A percentile compares a stretch with the other conserved stretches of the same genome.
Evolutionary conservation across 2,329 filamentous ascomycete genomes (phyloP).

Genomic region (Xylariaceae sp.): DNA sequence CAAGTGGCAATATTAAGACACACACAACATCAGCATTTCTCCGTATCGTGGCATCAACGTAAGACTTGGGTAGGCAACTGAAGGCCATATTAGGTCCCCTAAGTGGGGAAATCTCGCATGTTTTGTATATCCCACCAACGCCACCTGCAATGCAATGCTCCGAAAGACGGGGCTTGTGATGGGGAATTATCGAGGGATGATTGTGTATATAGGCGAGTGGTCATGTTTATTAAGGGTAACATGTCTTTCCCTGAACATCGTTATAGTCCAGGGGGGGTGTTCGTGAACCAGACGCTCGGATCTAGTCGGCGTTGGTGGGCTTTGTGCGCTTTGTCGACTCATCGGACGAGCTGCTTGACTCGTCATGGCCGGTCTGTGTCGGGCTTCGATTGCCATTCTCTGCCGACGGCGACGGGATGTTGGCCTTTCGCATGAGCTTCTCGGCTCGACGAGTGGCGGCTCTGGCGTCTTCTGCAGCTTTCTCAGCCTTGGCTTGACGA

Average conservation of each 20-base stretch:
- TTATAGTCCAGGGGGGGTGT: not conserved
- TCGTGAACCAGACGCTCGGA: constrained; percentile 8
- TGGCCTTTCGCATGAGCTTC: constrained; percentile 47
- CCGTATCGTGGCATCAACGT: constrained; percentile 27
- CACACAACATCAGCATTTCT: constrained; percentile 21
- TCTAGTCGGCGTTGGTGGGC: constrained; percentile 15
- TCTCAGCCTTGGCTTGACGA: constrained; percentile 78
- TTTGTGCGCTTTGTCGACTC: constrained; percentile 23
- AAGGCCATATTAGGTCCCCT: constrained; percentile 17
- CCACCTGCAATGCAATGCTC: constrained; percentile 27
- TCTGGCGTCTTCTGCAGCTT: constrained; percentile 58
- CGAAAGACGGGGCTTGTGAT: constrained; percentile 9
- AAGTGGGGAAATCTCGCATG: constrained; percentile 19
- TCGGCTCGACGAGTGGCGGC: constrained; percentile 39
- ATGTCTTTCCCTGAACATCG: constrained; percentile 11
- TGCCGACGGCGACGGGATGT: constrained; percentile 36
- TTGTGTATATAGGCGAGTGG: constrained; percentile 23
- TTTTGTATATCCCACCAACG: constrained; percentile 30
- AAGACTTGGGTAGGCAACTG: constrained; percentile 23
- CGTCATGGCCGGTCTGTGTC: constrained; percentile 36
- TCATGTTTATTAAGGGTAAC: constrained; percentile 14
- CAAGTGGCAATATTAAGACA: constrained; percentile 21
- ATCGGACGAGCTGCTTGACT: constrained; percentile 36
- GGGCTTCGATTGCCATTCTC: constrained; percentile 23
- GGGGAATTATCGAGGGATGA: constrained; percentile 26